Percentiles rank a stretch among this genome's conserved stretches.
Evolutionary conservation across 345 rosid species (phyloP).

Genomic region (Psidium friedrichsthalianum): DNA sequence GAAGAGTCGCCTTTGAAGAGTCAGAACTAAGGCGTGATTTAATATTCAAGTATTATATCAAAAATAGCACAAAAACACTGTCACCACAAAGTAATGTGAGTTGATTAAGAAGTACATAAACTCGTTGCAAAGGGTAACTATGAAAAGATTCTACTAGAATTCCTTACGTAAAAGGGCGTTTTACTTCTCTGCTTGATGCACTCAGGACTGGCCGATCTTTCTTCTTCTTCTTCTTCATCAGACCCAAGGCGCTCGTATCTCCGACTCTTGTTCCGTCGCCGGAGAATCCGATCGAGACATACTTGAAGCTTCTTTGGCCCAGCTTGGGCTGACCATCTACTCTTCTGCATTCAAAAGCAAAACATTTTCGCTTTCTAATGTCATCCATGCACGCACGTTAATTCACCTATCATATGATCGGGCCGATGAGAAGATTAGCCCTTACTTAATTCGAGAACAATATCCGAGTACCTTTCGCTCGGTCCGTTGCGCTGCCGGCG

Average conservation of each 20-base stretch:
- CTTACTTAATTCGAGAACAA: neutral
- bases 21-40: no score
- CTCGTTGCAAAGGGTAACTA: neutral
- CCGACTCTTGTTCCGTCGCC: neutral
- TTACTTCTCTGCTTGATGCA: neutral
- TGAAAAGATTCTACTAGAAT: neutral
- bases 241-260: conserved; percentile 12
- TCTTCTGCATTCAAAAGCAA: conserved; percentile 3
- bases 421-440: neutral
- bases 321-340: conserved; percentile 1
- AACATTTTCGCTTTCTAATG: neutral
- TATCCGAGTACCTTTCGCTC: neutral
- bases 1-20: no score
- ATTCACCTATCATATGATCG: neutral
- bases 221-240: neutral
- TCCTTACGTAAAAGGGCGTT: conserved; percentile 7
- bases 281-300: conserved; percentile 3
- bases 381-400: neutral
- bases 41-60: no score
- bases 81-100: neutral
- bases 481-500: neutral
- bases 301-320: neutral
- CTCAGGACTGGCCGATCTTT: neutral
- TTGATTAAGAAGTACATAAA: neutral
- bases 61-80: neutral